Percentiles rank a stretch among this genome's conserved stretches.
Conservation (phyloP, 495 filamentous ascomycete genomes). For the Aspergillus leporis region DNA sequence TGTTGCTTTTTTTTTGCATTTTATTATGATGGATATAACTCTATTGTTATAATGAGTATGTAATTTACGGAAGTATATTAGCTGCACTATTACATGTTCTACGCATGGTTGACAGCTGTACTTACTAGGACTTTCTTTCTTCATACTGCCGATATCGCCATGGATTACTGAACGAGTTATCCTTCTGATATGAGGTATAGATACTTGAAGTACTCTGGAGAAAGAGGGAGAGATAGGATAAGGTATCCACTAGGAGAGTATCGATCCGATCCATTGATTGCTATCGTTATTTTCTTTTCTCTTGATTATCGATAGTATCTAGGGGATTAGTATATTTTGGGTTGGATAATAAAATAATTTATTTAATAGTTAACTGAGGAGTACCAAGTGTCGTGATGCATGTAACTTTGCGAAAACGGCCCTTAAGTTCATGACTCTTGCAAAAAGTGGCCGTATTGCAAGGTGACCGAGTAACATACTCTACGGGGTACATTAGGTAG, state of each 20-base stretch:
- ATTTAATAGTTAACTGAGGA: not conserved
- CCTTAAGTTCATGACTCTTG: not conserved
- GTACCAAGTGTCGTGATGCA: not conserved
- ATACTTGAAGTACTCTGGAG: not conserved
- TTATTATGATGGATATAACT: not conserved
- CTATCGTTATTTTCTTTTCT: not conserved
- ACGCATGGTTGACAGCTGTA: slow-evolving; percentile 1
- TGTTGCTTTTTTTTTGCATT: not conserved
- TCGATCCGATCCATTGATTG: not conserved
- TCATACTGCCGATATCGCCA: not conserved
- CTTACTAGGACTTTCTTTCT: not conserved
- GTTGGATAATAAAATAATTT: too few relatives aligned
- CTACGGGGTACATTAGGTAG: too few relatives aligned
- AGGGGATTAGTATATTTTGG: not conserved
- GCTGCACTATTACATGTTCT: not conserved
- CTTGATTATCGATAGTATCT: not conserved
- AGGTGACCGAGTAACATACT: too few relatives aligned
- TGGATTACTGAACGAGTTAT: not conserved
- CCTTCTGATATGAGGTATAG: not conserved
- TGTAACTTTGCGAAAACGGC: not conserved
- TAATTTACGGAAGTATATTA: not conserved
- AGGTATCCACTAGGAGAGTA: not conserved
- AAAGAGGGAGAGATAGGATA: not conserved
- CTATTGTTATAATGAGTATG: not conserved
- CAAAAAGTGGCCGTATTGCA: not conserved